phyloP scores from a whole-genome alignment of 2,329 filamentous ascomycete species.

The Colletotrichum chrysophilum region DNA sequence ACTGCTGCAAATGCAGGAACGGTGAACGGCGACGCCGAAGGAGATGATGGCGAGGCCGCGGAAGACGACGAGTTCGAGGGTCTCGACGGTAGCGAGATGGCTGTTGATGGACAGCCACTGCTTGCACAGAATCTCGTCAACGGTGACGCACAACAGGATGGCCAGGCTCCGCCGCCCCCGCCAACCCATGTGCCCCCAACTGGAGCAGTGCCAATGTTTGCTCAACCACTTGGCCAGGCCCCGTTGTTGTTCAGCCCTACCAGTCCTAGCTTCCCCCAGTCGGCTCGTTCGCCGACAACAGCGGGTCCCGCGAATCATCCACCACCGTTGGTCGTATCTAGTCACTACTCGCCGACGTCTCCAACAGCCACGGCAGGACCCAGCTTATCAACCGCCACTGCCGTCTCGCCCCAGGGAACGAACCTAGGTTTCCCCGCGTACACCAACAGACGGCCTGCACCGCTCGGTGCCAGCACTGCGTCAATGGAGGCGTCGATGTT shows the following conservation, averaged over 20 bases:
- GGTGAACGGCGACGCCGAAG: constrained; percentile 35
- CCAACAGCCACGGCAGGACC: background rate
- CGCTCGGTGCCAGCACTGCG: constrained; percentile 20
- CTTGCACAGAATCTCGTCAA: constrained; percentile 23
- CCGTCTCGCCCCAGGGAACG: constrained; percentile 18
- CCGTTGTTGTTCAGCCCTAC: constrained; percentile 14
- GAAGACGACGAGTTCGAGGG: constrained; percentile 52
- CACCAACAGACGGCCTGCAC: constrained; percentile 9
- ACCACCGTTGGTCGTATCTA: constrained; percentile 13
- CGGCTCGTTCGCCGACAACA: background rate
- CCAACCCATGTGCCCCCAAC: constrained; percentile 9
- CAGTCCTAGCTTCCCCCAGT: constrained; percentile 6
- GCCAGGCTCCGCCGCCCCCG: constrained; percentile 10
- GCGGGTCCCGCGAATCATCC: constrained; percentile 5
- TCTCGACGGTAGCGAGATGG: constrained; percentile 43
- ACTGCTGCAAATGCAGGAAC: constrained; percentile 24
- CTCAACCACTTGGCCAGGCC: constrained; percentile 13
- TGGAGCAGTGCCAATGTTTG: constrained; percentile 13
- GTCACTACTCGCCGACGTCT: constrained; percentile 8
- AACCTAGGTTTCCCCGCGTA: constrained; percentile 17
- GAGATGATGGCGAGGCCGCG: constrained; percentile 42
- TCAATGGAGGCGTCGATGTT: constrained; percentile 21
- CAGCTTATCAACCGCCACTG: constrained; percentile 8
- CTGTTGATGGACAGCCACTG: constrained; percentile 32
- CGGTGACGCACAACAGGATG: background rate